Evolutionary conservation across 2,329 filamentous ascomycete genomes (phyloP), one percentile per base, ranked within the genome.

Genomic region (Penicillium hordei): DNA sequence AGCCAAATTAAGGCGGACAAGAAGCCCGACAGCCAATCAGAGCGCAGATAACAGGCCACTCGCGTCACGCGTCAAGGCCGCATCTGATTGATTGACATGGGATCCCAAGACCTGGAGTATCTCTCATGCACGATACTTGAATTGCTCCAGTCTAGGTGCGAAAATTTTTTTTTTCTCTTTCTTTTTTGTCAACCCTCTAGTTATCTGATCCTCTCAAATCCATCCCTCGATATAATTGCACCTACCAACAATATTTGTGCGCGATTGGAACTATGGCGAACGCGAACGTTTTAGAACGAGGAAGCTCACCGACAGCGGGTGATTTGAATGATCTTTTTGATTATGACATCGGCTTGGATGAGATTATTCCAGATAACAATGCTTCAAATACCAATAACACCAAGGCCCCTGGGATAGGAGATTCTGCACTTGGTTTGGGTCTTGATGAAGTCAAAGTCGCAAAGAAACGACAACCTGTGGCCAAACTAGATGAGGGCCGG

Each of bases 401-500:
- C 52, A 72, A 65, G 27, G 62, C 52, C 25, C 53, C 58, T 43
- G 51, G 61, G 33, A 53, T 56, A 44, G 67, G 54, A 25, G 71
- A 74, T 59, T 83, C 83, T 64, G 80, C 82, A 29, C 81, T 79
- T 9, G 81, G 81, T 0, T 77, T 96, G 2, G 92, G 93, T 45
- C 86, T 97, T 56, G 93, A 97, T 63, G 86, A 95, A 68, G 84
- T 99, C 52, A 88, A 90, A 55, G 83, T 97, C 5, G 85, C 84
- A 40, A 96, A 91, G 76, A 89, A 89, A 67, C 83, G 87, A 36
- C 83, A 86, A 60, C 91, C 92, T 1, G 82, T 86, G 55, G 89
- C 93, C 4, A 99, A 97, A 73, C 83, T 99, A 27, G 93, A 99
- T 70, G 91, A 96, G 67, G 79, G 84, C 10, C 85, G 86, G 88